Conservation (phyloP, 768 basidiomycete species). For the Agrocybe pediades region DNA sequence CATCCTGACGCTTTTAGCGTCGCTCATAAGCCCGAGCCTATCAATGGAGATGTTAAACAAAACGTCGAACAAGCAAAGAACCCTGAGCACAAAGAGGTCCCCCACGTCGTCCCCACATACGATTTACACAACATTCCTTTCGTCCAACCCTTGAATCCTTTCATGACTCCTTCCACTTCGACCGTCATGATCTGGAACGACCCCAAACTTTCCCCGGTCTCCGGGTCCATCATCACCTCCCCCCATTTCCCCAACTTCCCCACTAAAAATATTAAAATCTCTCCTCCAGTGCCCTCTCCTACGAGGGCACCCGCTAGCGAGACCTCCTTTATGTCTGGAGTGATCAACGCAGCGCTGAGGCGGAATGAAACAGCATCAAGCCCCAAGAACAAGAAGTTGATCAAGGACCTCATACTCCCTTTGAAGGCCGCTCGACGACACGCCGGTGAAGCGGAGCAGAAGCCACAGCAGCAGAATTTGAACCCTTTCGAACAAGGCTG, state of each 20-base stretch:
- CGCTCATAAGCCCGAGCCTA: no score
- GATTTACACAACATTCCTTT: slow-evolving; percentile 26
- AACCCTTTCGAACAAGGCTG: neutral
- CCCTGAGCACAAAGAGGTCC: neutral
- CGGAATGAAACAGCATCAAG: neutral
- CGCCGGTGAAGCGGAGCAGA: neutral
- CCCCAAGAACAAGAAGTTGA: neutral
- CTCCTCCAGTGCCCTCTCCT: no score
- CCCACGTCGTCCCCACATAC: slow-evolving; percentile 8
- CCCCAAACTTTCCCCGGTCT: slow-evolving; percentile 26
- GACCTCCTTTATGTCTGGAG: no score
- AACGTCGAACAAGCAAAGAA: neutral
- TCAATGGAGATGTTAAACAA: neutral
- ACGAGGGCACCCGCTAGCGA: no score
- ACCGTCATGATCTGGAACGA: slow-evolving; percentile 22
- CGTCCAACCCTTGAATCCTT: slow-evolving; percentile 15
- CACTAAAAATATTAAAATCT: neutral
- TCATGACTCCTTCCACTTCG: slow-evolving; percentile 11
- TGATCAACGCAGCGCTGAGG: neutral
- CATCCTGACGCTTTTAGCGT: no score
- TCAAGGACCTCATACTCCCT: neutral
- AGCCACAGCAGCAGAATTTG: neutral
- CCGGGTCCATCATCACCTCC: slow-evolving; percentile 15
- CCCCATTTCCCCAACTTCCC: neutral
- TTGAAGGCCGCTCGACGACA: neutral